Percentiles rank a stretch among this genome's conserved stretches.
phyloP scores from a whole-genome alignment of 2,329 filamentous ascomycete species.

The Emergomyces africanus region DNA sequence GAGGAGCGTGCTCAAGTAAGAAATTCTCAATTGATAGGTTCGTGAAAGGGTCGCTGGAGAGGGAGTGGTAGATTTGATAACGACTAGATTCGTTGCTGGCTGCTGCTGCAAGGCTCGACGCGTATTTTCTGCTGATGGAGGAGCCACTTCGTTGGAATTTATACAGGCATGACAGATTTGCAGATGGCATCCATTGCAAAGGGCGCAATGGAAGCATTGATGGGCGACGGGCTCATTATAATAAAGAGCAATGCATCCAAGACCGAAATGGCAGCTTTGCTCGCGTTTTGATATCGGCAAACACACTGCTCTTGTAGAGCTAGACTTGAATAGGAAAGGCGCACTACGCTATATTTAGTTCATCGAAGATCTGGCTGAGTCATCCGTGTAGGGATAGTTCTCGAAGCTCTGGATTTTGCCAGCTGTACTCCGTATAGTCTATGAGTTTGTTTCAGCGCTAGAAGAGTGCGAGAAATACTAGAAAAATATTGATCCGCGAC shows the following conservation, averaged over 20 bases:
- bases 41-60: constrained; percentile 60
- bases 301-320: no score
- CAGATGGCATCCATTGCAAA: constrained; percentile 5
- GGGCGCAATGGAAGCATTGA: constrained; percentile 10
- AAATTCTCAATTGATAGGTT: constrained; percentile 94
- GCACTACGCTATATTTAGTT: no score
- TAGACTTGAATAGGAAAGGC: not conserved
- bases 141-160: not conserved
- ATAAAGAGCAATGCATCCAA: not conserved
- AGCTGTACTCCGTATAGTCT: no score
- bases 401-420: no score
- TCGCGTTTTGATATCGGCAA: not conserved
- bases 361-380: constrained; percentile 3
- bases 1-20: constrained; percentile 60
- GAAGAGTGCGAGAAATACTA: not conserved
- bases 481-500: not conserved
- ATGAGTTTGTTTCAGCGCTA: no score
- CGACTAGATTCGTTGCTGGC: constrained; percentile 21
- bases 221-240: not conserved
- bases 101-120: constrained; percentile 22
- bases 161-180: constrained; percentile 6
- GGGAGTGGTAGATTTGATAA: constrained; percentile 58
- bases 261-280: no score
- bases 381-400: not conserved
- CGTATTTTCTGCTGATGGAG: constrained; percentile 15